Conservation (phyloP, 345 rosid species). For the Populus simonii region DNA sequence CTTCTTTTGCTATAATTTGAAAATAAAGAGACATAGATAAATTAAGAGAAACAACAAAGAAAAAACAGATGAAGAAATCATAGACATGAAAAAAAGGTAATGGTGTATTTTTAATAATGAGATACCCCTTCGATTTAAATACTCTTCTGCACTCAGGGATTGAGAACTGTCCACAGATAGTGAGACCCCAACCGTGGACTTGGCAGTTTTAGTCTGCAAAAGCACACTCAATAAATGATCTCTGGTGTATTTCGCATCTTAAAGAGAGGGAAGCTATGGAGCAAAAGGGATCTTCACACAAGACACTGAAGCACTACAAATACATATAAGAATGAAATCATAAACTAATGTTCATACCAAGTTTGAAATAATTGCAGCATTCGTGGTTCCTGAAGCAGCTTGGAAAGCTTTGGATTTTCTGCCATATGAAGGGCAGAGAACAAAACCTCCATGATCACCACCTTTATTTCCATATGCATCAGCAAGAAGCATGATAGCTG, state of each 20-base stretch:
- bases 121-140: constrained; percentile 76
- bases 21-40: background rate
- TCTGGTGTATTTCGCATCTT: background rate
- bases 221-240: constrained; percentile 14
- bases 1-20: constrained; percentile 66
- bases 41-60: constrained; percentile 3
- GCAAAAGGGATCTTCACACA: background rate
- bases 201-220: constrained; percentile 88
- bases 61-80: constrained; percentile 2
- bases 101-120: background rate
- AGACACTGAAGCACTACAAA: background rate
- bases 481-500: constrained; percentile 68
- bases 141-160: constrained; percentile 59
- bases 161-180: constrained; percentile 71
- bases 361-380: constrained; percentile 62
- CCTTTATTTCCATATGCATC: constrained; percentile 69
- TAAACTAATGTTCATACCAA: constrained; percentile 49
- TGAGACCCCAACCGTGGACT: constrained; percentile 73
- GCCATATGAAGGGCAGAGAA: constrained; percentile 87
- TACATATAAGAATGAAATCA: background rate
- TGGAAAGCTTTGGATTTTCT: constrained; percentile 97
- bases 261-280: background rate
- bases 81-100: background rate
- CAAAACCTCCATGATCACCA: constrained; percentile 68
- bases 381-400: constrained; percentile 93